Conservation (phyloP, 805 yeast species). For the Kluyveromyces siamensis region DNA sequence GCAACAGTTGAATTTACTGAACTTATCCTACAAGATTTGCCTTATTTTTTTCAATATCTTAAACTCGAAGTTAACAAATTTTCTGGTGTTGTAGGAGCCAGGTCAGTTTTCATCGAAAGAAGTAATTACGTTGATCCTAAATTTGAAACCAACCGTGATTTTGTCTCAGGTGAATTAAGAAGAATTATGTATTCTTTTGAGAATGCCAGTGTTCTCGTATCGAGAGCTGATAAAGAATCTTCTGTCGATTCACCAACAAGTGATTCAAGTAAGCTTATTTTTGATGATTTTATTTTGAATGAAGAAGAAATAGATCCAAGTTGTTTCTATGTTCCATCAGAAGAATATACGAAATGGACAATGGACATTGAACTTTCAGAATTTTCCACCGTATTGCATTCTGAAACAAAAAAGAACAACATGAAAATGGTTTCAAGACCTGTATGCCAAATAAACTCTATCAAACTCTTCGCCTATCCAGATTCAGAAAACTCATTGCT, state of each 20-base stretch:
- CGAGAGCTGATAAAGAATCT: constrained; percentile 3
- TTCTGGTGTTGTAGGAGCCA: constrained; percentile 29
- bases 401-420: constrained; percentile 15
- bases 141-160: constrained; percentile 31
- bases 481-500: constrained; percentile 10
- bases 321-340: constrained; percentile 10
- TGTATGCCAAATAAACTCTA: constrained; percentile 25
- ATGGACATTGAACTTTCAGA: constrained; percentile 28
- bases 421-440: constrained; percentile 3
- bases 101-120: constrained; percentile 37
- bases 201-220: constrained; percentile 4
- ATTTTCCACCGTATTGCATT: constrained; percentile 16
- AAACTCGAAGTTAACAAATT: constrained; percentile 19
- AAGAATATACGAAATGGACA: constrained; percentile 11
- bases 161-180: constrained; percentile 33
- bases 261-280: constrained; percentile 26
- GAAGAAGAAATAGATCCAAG: constrained; percentile 19
- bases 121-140: constrained; percentile 27
- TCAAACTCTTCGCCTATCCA: constrained; percentile 20
- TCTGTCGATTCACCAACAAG: constrained; percentile 19
- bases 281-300: neutral
- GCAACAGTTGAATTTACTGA: constrained; percentile 3
- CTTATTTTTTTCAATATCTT: constrained; percentile 26
- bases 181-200: constrained; percentile 24
- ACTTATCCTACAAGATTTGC: constrained; percentile 24